Evolutionary conservation across 345 rosid genomes (phyloP).

Genomic region (Salix purpurea): DNA sequence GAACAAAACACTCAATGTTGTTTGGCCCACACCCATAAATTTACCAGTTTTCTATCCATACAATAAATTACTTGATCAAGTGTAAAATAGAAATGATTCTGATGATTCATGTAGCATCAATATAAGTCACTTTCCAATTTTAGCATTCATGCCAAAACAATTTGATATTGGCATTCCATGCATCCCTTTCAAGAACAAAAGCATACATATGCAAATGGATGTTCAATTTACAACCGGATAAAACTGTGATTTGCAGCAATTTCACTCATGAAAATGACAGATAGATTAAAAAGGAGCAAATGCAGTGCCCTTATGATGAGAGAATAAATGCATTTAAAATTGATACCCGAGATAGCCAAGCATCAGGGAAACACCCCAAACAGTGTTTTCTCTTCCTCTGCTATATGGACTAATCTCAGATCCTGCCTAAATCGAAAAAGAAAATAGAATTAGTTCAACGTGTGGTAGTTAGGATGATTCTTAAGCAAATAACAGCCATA

Average conservation of each 20-base stretch:
- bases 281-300: not conserved
- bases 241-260: not conserved
- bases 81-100: not conserved
- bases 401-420: slow-evolving; percentile 71
- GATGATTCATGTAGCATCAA: not conserved
- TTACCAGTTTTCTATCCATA: not conserved
- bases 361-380: slow-evolving; percentile 91
- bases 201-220: not conserved
- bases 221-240: not conserved
- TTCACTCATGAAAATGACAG: not conserved
- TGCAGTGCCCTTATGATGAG: slow-evolving; percentile 1
- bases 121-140: not conserved
- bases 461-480: not conserved
- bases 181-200: not conserved
- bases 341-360: slow-evolving; percentile 87
- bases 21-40: not conserved
- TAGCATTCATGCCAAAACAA: not conserved
- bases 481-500: not conserved
- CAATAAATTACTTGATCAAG: not conserved
- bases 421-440: slow-evolving; percentile 56
- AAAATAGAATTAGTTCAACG: slow-evolving; percentile 11
- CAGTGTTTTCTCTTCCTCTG: slow-evolving; percentile 87
- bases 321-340: slow-evolving; percentile 14
- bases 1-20: not conserved
- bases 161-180: not conserved